Conservation (phyloP, 352 stramenopile genomes). For the Globisporangium lucens region DNA sequence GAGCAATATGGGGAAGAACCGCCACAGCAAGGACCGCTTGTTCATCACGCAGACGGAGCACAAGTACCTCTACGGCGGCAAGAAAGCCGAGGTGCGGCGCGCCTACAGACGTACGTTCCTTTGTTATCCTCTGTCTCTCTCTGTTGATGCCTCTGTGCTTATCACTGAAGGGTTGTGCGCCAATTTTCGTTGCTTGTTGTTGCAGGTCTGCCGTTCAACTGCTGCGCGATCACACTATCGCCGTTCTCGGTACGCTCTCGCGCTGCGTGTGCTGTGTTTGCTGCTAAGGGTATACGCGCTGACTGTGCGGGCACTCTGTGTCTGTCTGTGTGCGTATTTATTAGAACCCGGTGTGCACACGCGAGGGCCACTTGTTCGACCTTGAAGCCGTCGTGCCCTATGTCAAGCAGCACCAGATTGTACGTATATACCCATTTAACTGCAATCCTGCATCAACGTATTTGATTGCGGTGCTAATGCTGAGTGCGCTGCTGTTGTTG, state of each 20-base stretch:
- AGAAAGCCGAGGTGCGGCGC: conserved; percentile 82
- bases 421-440: conserved; percentile 23
- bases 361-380: conserved; percentile 97
- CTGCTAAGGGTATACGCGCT: not conserved
- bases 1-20: conserved; percentile 81
- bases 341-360: conserved; percentile 93
- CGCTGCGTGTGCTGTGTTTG: too few relatives aligned
- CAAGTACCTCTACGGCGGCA: conserved; percentile 92
- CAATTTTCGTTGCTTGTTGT: not conserved
- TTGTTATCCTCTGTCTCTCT: not conserved
- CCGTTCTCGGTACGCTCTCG: conserved; percentile 63
- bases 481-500: not conserved
- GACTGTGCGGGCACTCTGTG: not conserved
- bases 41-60: conserved; percentile 91
- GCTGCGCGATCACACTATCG: conserved; percentile 95
- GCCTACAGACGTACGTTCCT: conserved; percentile 65
- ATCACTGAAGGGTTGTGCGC: not conserved
- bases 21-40: conserved; percentile 87
- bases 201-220: conserved; percentile 95
- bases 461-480: not conserved
- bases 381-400: conserved; percentile 95
- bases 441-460: not conserved
- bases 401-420: conserved; percentile 93
- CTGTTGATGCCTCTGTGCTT: not conserved
- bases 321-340: not conserved